Evolutionary conservation across 495 filamentous ascomycete species (phyloP), one percentile per base, ranked within the genome.

Genomic region (Saxispiralis lemnorum): DNA sequence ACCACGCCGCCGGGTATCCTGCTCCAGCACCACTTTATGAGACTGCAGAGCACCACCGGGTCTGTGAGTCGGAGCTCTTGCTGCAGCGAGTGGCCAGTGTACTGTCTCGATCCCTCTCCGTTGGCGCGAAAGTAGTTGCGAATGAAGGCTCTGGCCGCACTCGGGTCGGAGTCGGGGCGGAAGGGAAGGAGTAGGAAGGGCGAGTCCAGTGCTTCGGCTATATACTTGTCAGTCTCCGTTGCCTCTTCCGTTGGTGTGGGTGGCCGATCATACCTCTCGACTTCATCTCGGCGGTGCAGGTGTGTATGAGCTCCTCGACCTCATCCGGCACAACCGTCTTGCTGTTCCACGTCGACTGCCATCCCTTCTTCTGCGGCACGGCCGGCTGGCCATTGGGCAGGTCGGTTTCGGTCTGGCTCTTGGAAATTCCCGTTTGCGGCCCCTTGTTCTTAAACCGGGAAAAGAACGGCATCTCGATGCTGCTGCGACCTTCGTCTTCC

Each of bases 21-120:
- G 61, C 83, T 86, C 89, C 89, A 97, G 60, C 89, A 95, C 89
- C 89, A 97, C 68, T 96, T 97, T 51, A 95, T 65, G 24, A 95
- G 84, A 55, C 86, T 87, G 51, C 83, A 85, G 36, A 97, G 68
- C 40, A 94, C 88, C 78, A 93, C 84, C 33, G 89, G 89, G 59
- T 95, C 89, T 30, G 81, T 83, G 61, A 97, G 74, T 46, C 87
- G 78, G 50, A 97, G 66, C 64, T 97, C 92, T 61, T 88, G 86
- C 44, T 70, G 64, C 55, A 97, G 69, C 15, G 61, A 66, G 53
- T 81, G 73, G 17, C 85, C 87, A 41, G 62, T 67, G 41, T 46
- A 63, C 34, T 55, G 46, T 6, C 34, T 14, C 30, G 34, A 51
- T 9, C 58, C 61, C 41, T 59, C 61, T 31, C 51, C 54, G 32